Evolutionary conservation across 306 rosid genomes (phyloP).

Genomic region (Trifolium subterraneum): DNA sequence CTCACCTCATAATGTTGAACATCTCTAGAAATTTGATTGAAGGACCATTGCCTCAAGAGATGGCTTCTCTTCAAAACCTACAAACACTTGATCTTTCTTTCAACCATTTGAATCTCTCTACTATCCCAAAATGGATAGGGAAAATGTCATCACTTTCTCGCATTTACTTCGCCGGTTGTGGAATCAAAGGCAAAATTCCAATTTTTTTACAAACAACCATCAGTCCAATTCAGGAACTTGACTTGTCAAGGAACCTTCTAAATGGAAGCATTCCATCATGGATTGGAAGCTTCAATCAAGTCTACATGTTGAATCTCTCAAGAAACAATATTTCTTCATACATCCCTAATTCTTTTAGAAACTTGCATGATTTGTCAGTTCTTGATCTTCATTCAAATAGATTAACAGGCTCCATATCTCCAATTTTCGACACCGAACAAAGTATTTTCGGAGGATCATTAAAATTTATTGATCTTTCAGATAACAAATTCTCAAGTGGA

Average conservation of each 20-base stretch:
- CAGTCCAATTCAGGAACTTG: slow-evolving; percentile 64
- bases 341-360: slow-evolving; percentile 61
- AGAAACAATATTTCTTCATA: slow-evolving; percentile 57
- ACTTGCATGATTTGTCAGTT: slow-evolving; percentile 50
- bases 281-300: slow-evolving; percentile 61
- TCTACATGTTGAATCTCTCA: slow-evolving; percentile 69
- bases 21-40: slow-evolving; percentile 56
- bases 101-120: slow-evolving; percentile 56
- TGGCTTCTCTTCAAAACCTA: slow-evolving; percentile 64
- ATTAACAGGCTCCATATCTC: slow-evolving; percentile 56
- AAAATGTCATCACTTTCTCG: slow-evolving; percentile 52
- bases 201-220: slow-evolving; percentile 36
- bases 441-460: slow-evolving; percentile 48
- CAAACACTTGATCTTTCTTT: slow-evolving; percentile 65
- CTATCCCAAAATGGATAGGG: slow-evolving; percentile 59
- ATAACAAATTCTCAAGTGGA: slow-evolving; percentile 64
- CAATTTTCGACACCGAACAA: slow-evolving; percentile 45
- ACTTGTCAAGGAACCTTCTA: slow-evolving; percentile 66
- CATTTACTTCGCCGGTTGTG: slow-evolving; percentile 63
- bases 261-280: slow-evolving; percentile 66
- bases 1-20: slow-evolving; percentile 54
- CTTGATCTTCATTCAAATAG: slow-evolving; percentile 81
- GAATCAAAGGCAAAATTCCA: slow-evolving; percentile 64
- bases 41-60: slow-evolving; percentile 63
- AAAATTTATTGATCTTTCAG: slow-evolving; percentile 63